These are phyloP conservation scores for Orbilia blumenaviensis DNA, from an alignment of 2,329 filamentous ascomycete species.

Conservation along the genomic window DNA sequence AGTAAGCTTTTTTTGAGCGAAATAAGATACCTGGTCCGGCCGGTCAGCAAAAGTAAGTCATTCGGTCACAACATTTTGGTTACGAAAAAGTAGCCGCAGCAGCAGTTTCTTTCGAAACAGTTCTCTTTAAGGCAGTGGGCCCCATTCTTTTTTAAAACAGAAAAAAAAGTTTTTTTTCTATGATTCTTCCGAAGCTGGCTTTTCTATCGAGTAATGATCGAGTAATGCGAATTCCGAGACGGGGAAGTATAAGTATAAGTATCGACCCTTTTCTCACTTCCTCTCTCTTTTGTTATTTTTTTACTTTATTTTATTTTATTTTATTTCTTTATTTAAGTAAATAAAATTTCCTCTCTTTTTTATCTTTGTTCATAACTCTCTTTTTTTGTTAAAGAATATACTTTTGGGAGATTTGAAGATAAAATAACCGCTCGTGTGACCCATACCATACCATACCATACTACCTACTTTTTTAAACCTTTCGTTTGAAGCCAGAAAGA, in stretches of 20 bases:
- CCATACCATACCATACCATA: too few relatives aligned
- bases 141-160: too few relatives aligned
- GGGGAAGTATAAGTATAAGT: conserved; percentile 34
- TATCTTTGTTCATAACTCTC: not conserved
- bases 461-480: too few relatives aligned
- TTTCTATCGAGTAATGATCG: conserved; percentile 53
- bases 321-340: not conserved
- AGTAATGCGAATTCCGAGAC: conserved; percentile 33
- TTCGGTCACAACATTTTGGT: too few relatives aligned
- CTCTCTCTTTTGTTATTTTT: not conserved
- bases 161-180: not conserved
- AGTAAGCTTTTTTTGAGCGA: too few relatives aligned
- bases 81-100: conserved; percentile 13
- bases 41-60: too few relatives aligned
- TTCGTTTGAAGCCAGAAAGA: too few relatives aligned
- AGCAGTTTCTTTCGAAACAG: not conserved
- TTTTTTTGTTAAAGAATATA: not conserved
- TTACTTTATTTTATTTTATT: not conserved
- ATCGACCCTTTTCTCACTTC: not conserved
- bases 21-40: not conserved
- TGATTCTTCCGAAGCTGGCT: conserved; percentile 22
- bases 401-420: too few relatives aligned
- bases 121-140: not conserved
- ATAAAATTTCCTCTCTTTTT: not conserved
- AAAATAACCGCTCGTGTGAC: too few relatives aligned